Evolutionary conservation across 768 basidiomycete species (phyloP).

Genomic region (Collybiopsis confluens): DNA sequence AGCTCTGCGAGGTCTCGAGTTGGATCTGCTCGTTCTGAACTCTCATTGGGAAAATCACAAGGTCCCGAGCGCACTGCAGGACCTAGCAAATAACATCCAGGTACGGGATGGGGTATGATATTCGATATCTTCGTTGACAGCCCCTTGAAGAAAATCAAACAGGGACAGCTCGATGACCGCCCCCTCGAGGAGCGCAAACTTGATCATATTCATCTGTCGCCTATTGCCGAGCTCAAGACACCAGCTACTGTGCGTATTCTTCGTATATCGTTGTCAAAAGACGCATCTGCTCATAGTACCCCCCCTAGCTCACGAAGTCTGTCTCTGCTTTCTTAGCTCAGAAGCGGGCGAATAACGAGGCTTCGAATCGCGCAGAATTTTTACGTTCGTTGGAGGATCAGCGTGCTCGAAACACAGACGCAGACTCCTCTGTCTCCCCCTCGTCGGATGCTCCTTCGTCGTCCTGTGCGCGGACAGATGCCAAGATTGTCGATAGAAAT

Average conservation of each 20-base stretch:
- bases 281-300: constrained; percentile 1
- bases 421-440: constrained; percentile 19
- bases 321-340: constrained; percentile 70
- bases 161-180: constrained; percentile 16
- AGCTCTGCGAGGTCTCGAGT: constrained; percentile 57
- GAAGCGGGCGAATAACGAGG: constrained; percentile 68
- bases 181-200: constrained; percentile 67
- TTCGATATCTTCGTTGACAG: not conserved
- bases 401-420: constrained; percentile 28
- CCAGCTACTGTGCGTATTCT: constrained; percentile 52
- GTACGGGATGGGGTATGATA: constrained; percentile 29
- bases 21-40: constrained; percentile 72
- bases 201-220: constrained; percentile 50
- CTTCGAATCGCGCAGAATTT: constrained; percentile 76
- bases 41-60: constrained; percentile 55
- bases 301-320: constrained; percentile 56
- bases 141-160: constrained; percentile 24
- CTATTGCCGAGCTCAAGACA: constrained; percentile 42
- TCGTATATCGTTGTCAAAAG: not conserved
- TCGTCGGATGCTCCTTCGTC: constrained; percentile 19
- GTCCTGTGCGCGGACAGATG: constrained; percentile 74
- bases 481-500: constrained; percentile 66
- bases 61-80: constrained; percentile 52
- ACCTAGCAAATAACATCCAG: constrained; percentile 45
- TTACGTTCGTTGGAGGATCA: constrained; percentile 56